Conservation (phyloP, 1,284 basidiomycete species). For the Ganoderma meredithae region DNA sequence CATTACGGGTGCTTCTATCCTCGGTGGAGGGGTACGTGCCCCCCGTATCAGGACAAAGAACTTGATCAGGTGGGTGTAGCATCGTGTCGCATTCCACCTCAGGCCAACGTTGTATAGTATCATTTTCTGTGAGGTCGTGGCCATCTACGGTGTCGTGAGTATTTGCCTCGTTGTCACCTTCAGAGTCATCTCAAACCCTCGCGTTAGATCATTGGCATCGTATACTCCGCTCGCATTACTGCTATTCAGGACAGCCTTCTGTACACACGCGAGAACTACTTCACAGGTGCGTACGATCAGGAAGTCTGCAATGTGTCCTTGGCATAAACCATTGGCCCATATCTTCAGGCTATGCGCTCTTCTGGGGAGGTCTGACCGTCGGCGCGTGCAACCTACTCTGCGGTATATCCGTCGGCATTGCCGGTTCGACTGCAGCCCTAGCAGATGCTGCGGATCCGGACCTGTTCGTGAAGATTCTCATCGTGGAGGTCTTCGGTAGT, state of each 20-base stretch:
- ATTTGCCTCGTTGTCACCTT: slow-evolving; percentile 5
- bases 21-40: slow-evolving; percentile 94
- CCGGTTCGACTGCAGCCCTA: slow-evolving; percentile 91
- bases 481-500: slow-evolving; percentile 95
- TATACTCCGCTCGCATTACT: slow-evolving; percentile 85
- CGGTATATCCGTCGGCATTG: slow-evolving; percentile 90
- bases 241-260: slow-evolving; percentile 66
- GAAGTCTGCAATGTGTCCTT: neutral
- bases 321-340: neutral
- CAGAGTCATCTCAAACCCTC: slow-evolving; percentile 63
- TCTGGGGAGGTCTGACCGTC: slow-evolving; percentile 95
- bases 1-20: slow-evolving; percentile 93
- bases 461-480: slow-evolving; percentile 93
- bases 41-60: slow-evolving; percentile 98
- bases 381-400: slow-evolving; percentile 94
- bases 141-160: slow-evolving; percentile 93
- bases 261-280: slow-evolving; percentile 88
- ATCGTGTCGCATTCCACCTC: neutral
- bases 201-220: slow-evolving; percentile 88
- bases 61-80: slow-evolving; percentile 81
- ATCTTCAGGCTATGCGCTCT: slow-evolving; percentile 81
- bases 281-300: slow-evolving; percentile 69
- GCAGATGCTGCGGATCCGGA: slow-evolving; percentile 93
- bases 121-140: slow-evolving; percentile 99
- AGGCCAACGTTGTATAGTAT: slow-evolving; percentile 63